Percentiles rank a stretch among this genome's conserved stretches.
phyloP scores from a whole-genome alignment of 805 yeast species.

The Ogataea salicorniae region DNA sequence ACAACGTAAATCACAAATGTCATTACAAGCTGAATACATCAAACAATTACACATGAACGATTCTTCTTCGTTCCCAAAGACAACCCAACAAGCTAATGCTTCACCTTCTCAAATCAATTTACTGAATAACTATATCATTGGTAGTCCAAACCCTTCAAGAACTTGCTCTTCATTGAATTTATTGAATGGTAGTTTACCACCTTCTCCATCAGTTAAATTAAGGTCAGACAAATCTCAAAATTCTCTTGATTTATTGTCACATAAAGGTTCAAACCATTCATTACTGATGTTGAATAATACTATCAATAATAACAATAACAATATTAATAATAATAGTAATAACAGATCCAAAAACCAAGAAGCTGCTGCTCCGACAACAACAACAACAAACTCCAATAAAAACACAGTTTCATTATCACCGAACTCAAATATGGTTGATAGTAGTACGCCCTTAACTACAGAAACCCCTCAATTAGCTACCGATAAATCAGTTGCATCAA shows the following conservation, averaged over 20 bases:
- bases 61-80: conserved; percentile 29
- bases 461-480: too few relatives aligned
- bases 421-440: too few relatives aligned
- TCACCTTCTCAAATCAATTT: conserved; percentile 26
- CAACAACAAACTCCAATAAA: too few relatives aligned
- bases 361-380: too few relatives aligned
- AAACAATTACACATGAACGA: conserved; percentile 27
- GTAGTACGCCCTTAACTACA: too few relatives aligned
- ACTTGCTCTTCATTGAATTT: conserved; percentile 18
- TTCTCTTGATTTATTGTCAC: conserved; percentile 1
- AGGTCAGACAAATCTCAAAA: too few relatives aligned
- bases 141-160: conserved; percentile 10
- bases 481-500: too few relatives aligned
- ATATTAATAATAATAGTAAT: too few relatives aligned
- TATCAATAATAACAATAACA: too few relatives aligned
- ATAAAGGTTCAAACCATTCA: background rate
- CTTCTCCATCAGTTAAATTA: too few relatives aligned
- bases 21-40: conserved; percentile 22
- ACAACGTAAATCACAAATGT: conserved; percentile 14
- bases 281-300: background rate
- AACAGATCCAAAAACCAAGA: too few relatives aligned
- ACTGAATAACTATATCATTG: conserved; percentile 19
- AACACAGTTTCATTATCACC: too few relatives aligned
- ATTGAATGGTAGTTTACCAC: background rate
- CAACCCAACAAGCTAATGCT: conserved; percentile 22